Evolutionary conservation across 192 early-diverging fungal species (phyloP).

Genomic region (Backusella tarrabulga): DNA sequence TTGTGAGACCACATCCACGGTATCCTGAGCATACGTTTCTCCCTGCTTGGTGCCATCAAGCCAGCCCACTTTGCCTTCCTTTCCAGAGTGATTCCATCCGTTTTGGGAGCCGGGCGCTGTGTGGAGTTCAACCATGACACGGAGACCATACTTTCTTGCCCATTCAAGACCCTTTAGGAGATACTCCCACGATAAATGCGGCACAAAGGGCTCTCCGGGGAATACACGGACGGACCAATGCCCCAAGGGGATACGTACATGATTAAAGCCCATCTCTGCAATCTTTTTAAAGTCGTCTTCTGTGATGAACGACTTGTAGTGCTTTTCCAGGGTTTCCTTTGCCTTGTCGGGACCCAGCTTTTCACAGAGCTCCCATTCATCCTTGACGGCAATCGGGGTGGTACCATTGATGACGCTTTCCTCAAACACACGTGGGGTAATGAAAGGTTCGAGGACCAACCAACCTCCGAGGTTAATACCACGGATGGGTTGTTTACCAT

Average conservation of each 20-base stretch:
- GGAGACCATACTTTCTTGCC: slow-evolving; percentile 62
- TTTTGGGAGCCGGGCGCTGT: slow-evolving; percentile 74
- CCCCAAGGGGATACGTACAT: slow-evolving; percentile 66
- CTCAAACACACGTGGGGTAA: slow-evolving; percentile 50
- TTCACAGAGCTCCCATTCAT: slow-evolving; percentile 65
- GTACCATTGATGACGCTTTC: slow-evolving; percentile 18
- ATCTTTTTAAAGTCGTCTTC: slow-evolving; percentile 58
- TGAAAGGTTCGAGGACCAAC: slow-evolving; percentile 64
- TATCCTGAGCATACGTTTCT: slow-evolving; percentile 44
- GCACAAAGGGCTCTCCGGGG: slow-evolving; percentile 59
- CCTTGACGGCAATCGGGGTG: slow-evolving; percentile 29
- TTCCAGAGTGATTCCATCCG: slow-evolving; percentile 60
- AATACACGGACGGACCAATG: slow-evolving; percentile 65
- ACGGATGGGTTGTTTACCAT: slow-evolving; percentile 44
- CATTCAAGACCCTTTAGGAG: slow-evolving; percentile 54
- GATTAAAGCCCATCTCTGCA: slow-evolving; percentile 59
- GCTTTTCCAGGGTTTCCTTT: slow-evolving; percentile 43
- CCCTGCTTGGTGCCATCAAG: slow-evolving; percentile 41
- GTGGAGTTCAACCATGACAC: slow-evolving; percentile 71
- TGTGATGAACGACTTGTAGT: slow-evolving; percentile 61
- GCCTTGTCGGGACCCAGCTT: slow-evolving; percentile 55
- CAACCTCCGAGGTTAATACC: slow-evolving; percentile 74
- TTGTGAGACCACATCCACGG: slow-evolving; percentile 47
- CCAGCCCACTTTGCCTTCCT: slow-evolving; percentile 39
- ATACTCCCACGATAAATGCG: slow-evolving; percentile 54